phyloP scores from a whole-genome alignment of 2,329 filamentous ascomycete species.

The Fusarium duplospermum region DNA sequence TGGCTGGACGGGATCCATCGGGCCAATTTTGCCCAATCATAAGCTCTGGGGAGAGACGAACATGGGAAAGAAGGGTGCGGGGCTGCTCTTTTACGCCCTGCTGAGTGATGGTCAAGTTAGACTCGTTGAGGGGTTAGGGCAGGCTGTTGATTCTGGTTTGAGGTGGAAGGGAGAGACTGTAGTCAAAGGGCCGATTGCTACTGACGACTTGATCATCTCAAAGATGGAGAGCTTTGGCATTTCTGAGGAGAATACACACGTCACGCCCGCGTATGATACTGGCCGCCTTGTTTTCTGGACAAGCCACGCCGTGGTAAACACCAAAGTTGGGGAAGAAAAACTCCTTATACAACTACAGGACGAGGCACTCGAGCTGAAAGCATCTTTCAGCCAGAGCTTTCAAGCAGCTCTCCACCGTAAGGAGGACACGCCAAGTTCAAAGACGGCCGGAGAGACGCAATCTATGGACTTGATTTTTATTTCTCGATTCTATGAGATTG shows the following conservation, averaged over 20 bases:
- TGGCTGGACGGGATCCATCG: not conserved
- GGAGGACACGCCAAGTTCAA: not conserved
- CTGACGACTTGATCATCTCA: accelerated
- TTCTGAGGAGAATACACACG: not conserved
- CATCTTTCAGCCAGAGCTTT: not conserved
- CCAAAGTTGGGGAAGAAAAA: not conserved
- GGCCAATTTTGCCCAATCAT: not conserved
- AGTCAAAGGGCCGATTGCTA: not conserved
- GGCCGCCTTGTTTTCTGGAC: constrained; percentile 8
- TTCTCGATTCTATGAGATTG: not conserved
- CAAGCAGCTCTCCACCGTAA: no score
- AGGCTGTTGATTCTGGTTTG: not conserved
- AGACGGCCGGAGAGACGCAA: no score
- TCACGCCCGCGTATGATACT: not conserved
- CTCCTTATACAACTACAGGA: not conserved
- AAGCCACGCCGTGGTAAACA: not conserved
- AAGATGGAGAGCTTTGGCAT: not conserved
- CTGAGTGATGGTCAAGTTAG: not conserved
- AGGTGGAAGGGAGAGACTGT: not conserved
- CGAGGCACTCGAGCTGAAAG: not conserved
- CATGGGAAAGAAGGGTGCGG: not conserved
- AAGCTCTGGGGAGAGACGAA: not conserved
- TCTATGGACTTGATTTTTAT: not conserved
- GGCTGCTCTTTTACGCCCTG: not conserved
- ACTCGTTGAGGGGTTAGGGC: not conserved